Conservation (phyloP, 495 filamentous ascomycete genomes). For the Venustampulla echinocandica region DNA sequence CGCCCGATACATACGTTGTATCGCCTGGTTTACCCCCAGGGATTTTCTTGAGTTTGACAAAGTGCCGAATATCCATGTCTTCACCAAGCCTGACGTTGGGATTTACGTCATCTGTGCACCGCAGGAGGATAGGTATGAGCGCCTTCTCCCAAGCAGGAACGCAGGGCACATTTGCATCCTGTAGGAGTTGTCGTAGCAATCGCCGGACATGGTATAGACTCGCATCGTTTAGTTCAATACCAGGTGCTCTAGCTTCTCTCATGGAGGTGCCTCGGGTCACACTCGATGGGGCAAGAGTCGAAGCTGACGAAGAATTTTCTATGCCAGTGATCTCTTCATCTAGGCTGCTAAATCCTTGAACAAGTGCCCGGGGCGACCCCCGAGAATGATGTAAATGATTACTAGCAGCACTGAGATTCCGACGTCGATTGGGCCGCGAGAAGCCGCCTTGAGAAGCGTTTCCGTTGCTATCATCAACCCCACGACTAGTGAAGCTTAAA, state of each 20-base stretch:
- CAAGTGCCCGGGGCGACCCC: slow-evolving; percentile 55
- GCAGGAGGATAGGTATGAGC: slow-evolving; percentile 80
- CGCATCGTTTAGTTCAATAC: slow-evolving; percentile 73
- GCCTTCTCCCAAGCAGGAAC: slow-evolving; percentile 79
- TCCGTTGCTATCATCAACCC: slow-evolving; percentile 35
- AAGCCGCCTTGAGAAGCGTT: slow-evolving; percentile 21
- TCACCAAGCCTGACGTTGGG: slow-evolving; percentile 83
- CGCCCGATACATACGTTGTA: slow-evolving; percentile 87
- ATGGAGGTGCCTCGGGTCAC: slow-evolving; percentile 79
- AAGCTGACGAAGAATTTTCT: slow-evolving; percentile 31
- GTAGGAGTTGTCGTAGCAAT: slow-evolving; percentile 72
- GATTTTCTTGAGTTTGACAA: slow-evolving; percentile 95
- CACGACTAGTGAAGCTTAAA: slow-evolving; percentile 52
- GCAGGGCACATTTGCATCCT: slow-evolving; percentile 66
- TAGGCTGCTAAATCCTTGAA: slow-evolving; percentile 22
- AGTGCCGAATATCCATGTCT: slow-evolving; percentile 97
- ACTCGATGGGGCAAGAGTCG: slow-evolving; percentile 42
- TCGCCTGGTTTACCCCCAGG: slow-evolving; percentile 83
- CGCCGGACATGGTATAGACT: slow-evolving; percentile 82
- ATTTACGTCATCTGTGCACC: slow-evolving; percentile 90
- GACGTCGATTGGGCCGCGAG: slow-evolving; percentile 38
- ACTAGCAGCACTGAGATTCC: slow-evolving; percentile 73
- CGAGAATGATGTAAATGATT: slow-evolving; percentile 51
- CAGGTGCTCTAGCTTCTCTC: slow-evolving; percentile 63
- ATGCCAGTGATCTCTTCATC: slow-evolving; percentile 10